Evolutionary conservation across 148 eudicot species (phyloP).

Genomic region (Hydrangea macrophylla): DNA sequence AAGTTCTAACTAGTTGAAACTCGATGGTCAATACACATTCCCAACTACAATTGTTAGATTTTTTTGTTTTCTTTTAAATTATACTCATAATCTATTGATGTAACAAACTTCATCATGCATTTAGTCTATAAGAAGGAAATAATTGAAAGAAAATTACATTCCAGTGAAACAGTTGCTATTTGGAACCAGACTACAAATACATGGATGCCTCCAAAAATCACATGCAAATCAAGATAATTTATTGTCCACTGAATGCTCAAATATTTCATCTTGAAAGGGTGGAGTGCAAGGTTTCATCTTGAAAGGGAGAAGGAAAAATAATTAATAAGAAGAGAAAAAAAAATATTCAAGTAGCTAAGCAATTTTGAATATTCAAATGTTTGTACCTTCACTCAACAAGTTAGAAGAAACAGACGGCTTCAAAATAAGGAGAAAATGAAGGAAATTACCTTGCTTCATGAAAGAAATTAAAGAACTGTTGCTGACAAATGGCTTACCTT

Average conservation of each 20-base stretch:
- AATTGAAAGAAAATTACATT: neutral
- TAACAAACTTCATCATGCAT: neutral
- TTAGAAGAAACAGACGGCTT: too few relatives aligned
- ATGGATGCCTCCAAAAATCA: neutral
- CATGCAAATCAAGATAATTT: neutral
- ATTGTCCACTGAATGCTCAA: neutral
- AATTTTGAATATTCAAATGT: too few relatives aligned
- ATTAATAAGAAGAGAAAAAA: neutral
- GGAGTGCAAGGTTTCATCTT: neutral
- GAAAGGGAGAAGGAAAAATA: neutral
- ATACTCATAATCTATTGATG: constrained; percentile 1
- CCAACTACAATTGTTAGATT: neutral
- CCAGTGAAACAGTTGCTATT: neutral
- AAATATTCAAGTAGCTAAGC: neutral
- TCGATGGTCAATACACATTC: too few relatives aligned
- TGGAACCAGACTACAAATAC: neutral
- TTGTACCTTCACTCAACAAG: too few relatives aligned
- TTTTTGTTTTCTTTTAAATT: neutral
- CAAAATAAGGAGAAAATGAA: too few relatives aligned
- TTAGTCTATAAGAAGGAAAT: neutral
- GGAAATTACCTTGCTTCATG: too few relatives aligned
- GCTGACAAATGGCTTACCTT: too few relatives aligned
- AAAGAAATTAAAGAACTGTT: too few relatives aligned
- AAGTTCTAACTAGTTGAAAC: too few relatives aligned
- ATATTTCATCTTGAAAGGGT: neutral